Base-by-base conservation (phyloP, 305 asterid species). In the Stenogyne calaminthoides region DNA sequence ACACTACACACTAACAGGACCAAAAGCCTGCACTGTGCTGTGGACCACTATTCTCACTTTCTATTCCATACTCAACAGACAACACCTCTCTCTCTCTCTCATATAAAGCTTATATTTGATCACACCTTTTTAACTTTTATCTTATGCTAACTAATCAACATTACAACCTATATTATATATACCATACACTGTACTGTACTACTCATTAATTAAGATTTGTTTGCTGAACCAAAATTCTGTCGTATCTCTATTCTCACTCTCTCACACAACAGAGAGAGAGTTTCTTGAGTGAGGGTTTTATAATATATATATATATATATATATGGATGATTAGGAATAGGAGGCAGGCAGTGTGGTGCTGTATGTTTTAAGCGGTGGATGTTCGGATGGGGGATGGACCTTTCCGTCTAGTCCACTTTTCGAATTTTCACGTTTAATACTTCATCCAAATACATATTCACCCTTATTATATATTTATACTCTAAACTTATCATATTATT, bases 21-120 rank as follows among this genome's bases (percentile, higher is more conserved):
- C 54, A 61, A 72, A 61, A 14, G 39, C 70, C 57, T 34, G 64
- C 20, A 49, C 7, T 47, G 6, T n/a, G 44, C 10, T 72, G 76
- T 64, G 71, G 77, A 49, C 77, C 77, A 72, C 49, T 37, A 8
- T n/a, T 36, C 39, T 62, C 76, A 34, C 49, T 60, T 47, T 54
- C 52, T 46, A 20, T 25, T 25, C 29, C 29, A 25, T 25, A 0
- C 29, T 25, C 29, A 25, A 25, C 2, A 1, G n/a, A n/a, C n/a
- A n/a, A n/a, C n/a, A n/a, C n/a, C n/a, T n/a, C 2, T 3, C 29
- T 3, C 29, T 22, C 1, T 22, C 29, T 25, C 29, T 25, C 29
- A 2, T 25, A 25, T 1, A 25, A 25, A 25, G 29, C 3, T 25
- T 25, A 25, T 25, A 25, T 25, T 25, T 25, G 61, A 67, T 67